Conservation (phyloP, 2,329 filamentous ascomycete species). For the Fusarium torreyae region DNA sequence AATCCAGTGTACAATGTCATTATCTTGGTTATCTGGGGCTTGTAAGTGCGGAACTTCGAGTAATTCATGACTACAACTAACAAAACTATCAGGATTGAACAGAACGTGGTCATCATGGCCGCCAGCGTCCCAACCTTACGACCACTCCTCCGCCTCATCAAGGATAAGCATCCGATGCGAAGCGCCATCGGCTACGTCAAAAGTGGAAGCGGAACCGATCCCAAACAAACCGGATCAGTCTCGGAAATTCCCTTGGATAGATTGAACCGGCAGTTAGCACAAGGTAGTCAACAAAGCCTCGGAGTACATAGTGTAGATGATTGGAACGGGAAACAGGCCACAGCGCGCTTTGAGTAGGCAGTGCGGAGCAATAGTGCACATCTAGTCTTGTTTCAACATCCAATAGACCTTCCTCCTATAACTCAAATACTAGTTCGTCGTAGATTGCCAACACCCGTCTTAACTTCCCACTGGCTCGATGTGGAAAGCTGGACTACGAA, state of each 20-base stretch:
- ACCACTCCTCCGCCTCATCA: conserved; percentile 17
- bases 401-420: too few species aligned
- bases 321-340: background rate
- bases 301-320: conserved; percentile 5
- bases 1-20: conserved; percentile 20
- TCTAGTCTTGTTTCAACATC: too few species aligned
- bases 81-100: conserved; percentile 8
- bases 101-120: conserved; percentile 34
- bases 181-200: conserved; percentile 2
- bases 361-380: too few species aligned
- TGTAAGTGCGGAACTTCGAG: conserved; percentile 5
- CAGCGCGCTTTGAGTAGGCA: background rate
- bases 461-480: too few species aligned
- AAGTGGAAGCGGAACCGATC: background rate
- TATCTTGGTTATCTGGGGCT: conserved; percentile 15
- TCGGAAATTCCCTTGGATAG: conserved; percentile 5
- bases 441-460: too few species aligned
- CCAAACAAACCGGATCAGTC: background rate
- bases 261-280: background rate
- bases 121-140: conserved; percentile 17
- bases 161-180: background rate
- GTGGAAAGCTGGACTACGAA: too few species aligned
- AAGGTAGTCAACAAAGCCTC: background rate
- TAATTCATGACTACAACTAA: background rate
- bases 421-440: too few species aligned